Evolutionary conservation across 345 rosid species (phyloP).

Genomic region (Alliaria petiolata): DNA sequence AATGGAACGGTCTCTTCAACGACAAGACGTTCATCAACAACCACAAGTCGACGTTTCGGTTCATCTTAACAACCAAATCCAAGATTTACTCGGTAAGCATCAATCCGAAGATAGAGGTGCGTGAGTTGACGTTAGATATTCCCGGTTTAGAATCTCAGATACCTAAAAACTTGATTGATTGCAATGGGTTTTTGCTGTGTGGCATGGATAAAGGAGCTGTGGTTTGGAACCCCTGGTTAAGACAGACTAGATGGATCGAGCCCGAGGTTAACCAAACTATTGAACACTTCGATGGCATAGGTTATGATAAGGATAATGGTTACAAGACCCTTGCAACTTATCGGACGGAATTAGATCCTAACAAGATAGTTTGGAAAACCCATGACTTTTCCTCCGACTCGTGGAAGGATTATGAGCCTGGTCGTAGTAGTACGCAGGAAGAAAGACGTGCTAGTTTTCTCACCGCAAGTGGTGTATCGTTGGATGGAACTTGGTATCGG

Average conservation of each 20-base stretch:
- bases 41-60: not conserved
- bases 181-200: not conserved
- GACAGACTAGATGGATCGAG: not conserved
- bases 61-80: slow-evolving; percentile 4
- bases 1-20: not conserved
- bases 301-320: not conserved
- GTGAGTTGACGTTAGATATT: not conserved
- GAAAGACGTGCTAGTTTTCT: too few species aligned
- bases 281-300: not conserved
- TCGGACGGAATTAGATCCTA: not conserved
- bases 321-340: not conserved
- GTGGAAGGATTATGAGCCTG: not conserved
- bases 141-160: not conserved
- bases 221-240: not conserved
- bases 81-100: slow-evolving; percentile 14
- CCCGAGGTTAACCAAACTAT: not conserved
- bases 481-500: slow-evolving; percentile 6
- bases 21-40: slow-evolving; percentile 5
- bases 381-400: not conserved
- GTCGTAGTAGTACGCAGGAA: not conserved
- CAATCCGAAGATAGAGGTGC: not conserved
- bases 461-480: not conserved
- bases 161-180: not conserved
- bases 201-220: not conserved
- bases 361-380: not conserved